Conservation (phyloP, 129 eudicot species). For the Scalesia atractyloides region DNA sequence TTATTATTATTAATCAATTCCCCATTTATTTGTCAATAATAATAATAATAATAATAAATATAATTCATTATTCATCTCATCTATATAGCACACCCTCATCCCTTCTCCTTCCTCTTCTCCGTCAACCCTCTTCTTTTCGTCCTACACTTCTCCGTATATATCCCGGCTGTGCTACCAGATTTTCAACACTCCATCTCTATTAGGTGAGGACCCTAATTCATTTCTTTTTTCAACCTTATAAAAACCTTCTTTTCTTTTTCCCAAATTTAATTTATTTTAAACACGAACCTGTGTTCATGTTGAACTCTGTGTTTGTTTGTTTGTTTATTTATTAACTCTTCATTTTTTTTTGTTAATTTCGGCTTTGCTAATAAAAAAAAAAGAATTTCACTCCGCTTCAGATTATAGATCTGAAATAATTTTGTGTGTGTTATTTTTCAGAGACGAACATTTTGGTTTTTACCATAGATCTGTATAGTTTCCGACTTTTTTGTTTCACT, state of each 20-base stretch:
- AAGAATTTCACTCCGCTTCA: too few species aligned
- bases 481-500: neutral
- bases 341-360: neutral
- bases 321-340: too few species aligned
- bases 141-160: neutral
- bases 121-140: conserved; percentile 2
- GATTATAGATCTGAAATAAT: conserved; percentile 5
- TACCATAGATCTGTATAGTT: conserved; percentile 35
- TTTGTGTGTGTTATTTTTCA: neutral
- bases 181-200: neutral
- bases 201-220: neutral
- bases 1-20: conserved; percentile 17
- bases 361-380: too few species aligned
- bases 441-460: conserved; percentile 1
- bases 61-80: conserved; percentile 12
- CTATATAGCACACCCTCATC: conserved; percentile 28
- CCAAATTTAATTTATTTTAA: too few species aligned
- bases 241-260: too few species aligned
- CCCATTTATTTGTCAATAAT: conserved; percentile 1
- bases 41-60: conserved; percentile 7
- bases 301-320: too few species aligned
- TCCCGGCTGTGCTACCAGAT: neutral
- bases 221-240: too few species aligned
- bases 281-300: too few species aligned
- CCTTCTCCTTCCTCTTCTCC: conserved; percentile 16